Conservation (phyloP, 208 protist species). For the Borovskyia barvae region DNA sequence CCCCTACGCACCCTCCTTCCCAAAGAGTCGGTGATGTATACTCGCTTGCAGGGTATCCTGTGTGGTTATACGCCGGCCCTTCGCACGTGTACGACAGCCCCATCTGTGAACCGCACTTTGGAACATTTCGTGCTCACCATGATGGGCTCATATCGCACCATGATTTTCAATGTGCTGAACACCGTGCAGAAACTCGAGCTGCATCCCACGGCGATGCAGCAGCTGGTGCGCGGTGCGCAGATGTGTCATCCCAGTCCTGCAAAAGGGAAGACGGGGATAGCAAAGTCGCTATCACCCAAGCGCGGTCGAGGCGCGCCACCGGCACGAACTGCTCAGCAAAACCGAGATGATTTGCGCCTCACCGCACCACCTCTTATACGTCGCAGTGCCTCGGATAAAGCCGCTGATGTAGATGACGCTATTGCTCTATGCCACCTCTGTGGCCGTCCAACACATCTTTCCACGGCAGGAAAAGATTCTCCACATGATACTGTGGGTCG, state of each 20-base stretch:
- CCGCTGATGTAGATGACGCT: not conserved
- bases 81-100: constrained; percentile 37
- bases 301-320: too few species aligned
- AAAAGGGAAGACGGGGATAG: too few species aligned
- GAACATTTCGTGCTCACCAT: constrained; percentile 69
- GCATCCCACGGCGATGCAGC: constrained; percentile 15
- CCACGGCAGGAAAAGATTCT: not conserved
- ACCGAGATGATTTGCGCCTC: constrained; percentile 17
- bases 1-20: constrained; percentile 68
- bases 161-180: constrained; percentile 84
- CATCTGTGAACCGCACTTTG: constrained; percentile 52
- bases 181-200: constrained; percentile 51
- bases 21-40: constrained; percentile 65
- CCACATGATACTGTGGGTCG: not conserved
- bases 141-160: constrained; percentile 46
- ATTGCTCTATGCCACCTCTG: constrained; percentile 27
- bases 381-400: not conserved
- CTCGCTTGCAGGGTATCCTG: constrained; percentile 40
- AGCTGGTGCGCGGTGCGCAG: constrained; percentile 8
- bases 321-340: constrained; percentile 28
- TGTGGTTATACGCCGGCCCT: constrained; percentile 57
- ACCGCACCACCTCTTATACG: constrained; percentile 3
- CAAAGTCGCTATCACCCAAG: too few species aligned
- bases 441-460: constrained; percentile 9
- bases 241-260: not conserved